Conservation (phyloP, 129 eudicot genomes). For the Sambucus nigra region DNA sequence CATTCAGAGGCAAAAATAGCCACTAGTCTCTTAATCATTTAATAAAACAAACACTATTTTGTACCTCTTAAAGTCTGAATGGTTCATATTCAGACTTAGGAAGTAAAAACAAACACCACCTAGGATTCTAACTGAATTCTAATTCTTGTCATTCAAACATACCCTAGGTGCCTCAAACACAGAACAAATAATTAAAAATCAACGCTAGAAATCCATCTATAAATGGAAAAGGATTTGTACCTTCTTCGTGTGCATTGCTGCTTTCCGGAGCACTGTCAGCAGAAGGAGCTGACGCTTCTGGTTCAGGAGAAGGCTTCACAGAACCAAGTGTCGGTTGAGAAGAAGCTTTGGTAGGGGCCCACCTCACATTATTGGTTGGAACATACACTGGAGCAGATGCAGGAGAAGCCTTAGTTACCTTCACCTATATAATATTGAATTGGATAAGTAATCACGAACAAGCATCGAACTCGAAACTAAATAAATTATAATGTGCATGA, state of each 20-base stretch:
- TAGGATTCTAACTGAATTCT: too few relatives aligned
- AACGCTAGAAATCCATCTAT: not conserved
- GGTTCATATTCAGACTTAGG: too few relatives aligned
- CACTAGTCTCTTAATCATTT: too few relatives aligned
- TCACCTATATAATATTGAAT: conserved; percentile 22
- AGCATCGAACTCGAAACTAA: too few relatives aligned
- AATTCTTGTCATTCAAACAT: too few relatives aligned
- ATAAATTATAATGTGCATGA: not conserved
- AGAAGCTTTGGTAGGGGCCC: conserved; percentile 41
- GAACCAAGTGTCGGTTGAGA: conserved; percentile 36
- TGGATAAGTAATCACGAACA: conserved; percentile 6
- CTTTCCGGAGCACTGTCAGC: conserved; percentile 42
- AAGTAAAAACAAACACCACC: too few relatives aligned
- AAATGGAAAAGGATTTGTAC: conserved; percentile 22
- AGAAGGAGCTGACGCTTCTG: conserved; percentile 35
- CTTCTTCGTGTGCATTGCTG: conserved; percentile 40
- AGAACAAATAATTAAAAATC: not conserved
- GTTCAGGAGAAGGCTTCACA: conserved; percentile 34
- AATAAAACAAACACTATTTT: too few relatives aligned
- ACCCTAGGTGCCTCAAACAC: not conserved
- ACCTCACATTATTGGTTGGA: conserved; percentile 24
- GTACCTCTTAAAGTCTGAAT: too few relatives aligned
- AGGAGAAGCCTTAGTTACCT: conserved; percentile 28
- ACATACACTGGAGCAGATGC: conserved; percentile 21
- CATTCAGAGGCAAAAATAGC: too few relatives aligned